Conservation (phyloP, 495 filamentous ascomycete genomes). For the Trichoderma reesei region DNA sequence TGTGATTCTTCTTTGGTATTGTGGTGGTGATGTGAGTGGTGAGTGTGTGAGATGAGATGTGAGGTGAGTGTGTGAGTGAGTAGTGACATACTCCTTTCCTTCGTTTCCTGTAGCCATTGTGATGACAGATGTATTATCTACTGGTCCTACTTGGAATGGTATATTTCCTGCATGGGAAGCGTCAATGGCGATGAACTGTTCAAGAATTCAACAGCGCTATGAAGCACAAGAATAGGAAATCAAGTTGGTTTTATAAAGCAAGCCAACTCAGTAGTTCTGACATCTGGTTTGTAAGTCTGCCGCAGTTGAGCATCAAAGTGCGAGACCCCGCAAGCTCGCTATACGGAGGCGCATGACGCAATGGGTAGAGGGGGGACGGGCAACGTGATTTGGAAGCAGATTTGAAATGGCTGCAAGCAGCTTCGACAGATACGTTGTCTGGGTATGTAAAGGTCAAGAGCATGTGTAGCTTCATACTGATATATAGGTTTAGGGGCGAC, state of each 20-base stretch:
- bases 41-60: neutral
- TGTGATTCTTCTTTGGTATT: too few species aligned
- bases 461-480: too few species aligned
- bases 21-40: too few species aligned
- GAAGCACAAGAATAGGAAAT: too few species aligned
- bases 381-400: neutral
- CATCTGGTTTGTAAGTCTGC: neutral
- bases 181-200: too few species aligned
- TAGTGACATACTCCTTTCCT: neutral
- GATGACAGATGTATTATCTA: neutral
- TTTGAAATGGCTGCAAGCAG: too few species aligned
- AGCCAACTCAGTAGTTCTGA: too few species aligned
- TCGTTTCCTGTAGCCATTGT: neutral
- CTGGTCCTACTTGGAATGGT: neutral
- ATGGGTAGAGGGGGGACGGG: neutral
- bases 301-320: neutral
- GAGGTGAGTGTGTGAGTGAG: neutral
- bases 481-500: too few species aligned
- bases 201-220: too few species aligned
- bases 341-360: neutral
- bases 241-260: too few species aligned
- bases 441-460: too few species aligned
- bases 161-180: neutral
- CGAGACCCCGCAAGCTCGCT: conserved; percentile 3
- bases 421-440: too few species aligned